These are phyloP conservation scores for Nowakowskiella sp. DNA, from an alignment of 192 early-diverging fungal species.

Conservation along the genomic window DNA sequence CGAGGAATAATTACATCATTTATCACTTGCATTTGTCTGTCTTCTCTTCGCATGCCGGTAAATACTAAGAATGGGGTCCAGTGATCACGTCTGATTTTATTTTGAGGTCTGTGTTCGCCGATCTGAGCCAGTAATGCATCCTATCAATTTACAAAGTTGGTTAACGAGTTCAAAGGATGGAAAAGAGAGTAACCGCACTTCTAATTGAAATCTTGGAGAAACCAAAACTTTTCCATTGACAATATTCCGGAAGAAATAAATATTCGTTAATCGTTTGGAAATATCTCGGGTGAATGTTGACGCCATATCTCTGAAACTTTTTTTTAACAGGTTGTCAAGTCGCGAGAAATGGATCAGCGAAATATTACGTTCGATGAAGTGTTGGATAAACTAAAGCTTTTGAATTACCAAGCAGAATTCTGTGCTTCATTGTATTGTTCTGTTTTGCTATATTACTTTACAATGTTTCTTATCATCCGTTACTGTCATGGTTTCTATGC, in stretches of 20 bases:
- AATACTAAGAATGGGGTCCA: slow-evolving; percentile 44
- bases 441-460: background rate
- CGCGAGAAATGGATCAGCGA: background rate
- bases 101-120: slow-evolving; percentile 27
- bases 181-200: too few species aligned
- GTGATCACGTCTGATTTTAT: slow-evolving; percentile 36
- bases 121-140: slow-evolving; percentile 31
- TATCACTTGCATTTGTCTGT: too few species aligned
- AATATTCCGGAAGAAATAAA: background rate
- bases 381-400: slow-evolving; percentile 38
- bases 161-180: too few species aligned
- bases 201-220: background rate
- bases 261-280: background rate
- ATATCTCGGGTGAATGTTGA: background rate
- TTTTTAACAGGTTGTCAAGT: too few species aligned
- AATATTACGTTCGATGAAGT: slow-evolving; percentile 33
- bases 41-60: slow-evolving; percentile 23
- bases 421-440: slow-evolving; percentile 29
- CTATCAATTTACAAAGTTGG: too few species aligned
- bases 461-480: background rate
- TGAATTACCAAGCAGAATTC: slow-evolving; percentile 42
- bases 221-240: background rate
- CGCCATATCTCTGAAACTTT: background rate
- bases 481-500: background rate
- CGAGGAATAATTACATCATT: too few species aligned